These are phyloP conservation scores for Sicyos edulis DNA, from an alignment of 306 rosid species.

Conservation along the genomic window DNA sequence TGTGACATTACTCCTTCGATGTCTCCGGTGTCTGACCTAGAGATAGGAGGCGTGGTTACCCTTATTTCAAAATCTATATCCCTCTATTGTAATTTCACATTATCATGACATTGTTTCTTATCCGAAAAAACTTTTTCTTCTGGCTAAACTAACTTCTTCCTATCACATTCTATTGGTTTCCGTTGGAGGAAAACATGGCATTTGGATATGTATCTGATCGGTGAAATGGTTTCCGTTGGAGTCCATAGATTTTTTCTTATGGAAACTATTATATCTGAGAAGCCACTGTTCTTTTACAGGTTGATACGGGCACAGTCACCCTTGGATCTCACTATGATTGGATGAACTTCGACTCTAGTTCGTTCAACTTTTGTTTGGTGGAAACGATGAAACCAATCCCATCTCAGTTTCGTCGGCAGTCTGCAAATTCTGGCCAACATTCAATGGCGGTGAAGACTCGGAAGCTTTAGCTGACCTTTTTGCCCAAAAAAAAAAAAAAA, in stretches of 20 bases:
- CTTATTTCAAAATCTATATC: too few species aligned
- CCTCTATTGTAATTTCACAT: too few species aligned
- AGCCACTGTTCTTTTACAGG: conserved; percentile 31
- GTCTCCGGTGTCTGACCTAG: too few species aligned
- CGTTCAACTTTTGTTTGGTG: conserved; percentile 23
- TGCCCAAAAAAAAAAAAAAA: neutral
- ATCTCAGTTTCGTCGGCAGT: conserved; percentile 15
- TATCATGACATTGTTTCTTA: too few species aligned
- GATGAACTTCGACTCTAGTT: conserved; percentile 19
- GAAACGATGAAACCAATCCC: conserved; percentile 22
- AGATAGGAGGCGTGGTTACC: too few species aligned
- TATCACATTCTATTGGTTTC: neutral
- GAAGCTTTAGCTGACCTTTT: conserved; percentile 31
- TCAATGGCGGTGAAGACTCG: conserved; percentile 22
- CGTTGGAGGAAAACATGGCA: too few species aligned
- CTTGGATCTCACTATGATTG: conserved; percentile 18
- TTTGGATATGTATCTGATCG: too few species aligned
- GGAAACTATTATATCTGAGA: conserved; percentile 12
- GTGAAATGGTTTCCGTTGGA: too few species aligned
- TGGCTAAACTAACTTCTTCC: conserved; percentile 12
- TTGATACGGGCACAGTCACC: conserved; percentile 21
- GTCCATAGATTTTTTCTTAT: neutral
- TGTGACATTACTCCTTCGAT: too few species aligned
- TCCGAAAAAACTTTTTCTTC: neutral
- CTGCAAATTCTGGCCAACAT: conserved; percentile 20